These are phyloP conservation scores for Pseudohalonectria lignicola DNA, from an alignment of 2,329 filamentous ascomycete genomes.

Conservation along the genomic window DNA sequence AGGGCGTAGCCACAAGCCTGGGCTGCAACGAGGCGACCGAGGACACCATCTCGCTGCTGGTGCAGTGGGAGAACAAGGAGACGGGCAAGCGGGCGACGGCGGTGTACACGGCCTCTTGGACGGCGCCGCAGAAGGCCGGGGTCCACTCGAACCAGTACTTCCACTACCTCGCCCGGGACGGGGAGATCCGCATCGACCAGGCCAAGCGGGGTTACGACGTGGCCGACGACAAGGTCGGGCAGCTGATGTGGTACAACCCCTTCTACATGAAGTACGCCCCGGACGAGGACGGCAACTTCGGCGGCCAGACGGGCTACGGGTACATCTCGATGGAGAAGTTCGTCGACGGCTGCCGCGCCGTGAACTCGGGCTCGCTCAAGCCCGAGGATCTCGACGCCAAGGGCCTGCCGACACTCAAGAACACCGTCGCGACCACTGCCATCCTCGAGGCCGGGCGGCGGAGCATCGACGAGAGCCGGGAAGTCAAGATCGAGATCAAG, in stretches of 20 bases:
- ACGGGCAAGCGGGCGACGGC: constrained; percentile 65
- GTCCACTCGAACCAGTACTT: constrained; percentile 98
- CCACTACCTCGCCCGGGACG: constrained; percentile 77
- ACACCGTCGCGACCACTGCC: constrained; percentile 84
- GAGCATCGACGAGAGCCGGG: constrained; percentile 72
- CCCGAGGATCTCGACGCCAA: constrained; percentile 70
- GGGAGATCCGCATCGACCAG: constrained; percentile 84
- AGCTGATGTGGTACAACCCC: constrained; percentile 81
- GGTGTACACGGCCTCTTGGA: constrained; percentile 92
- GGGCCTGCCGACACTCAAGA: constrained; percentile 72
- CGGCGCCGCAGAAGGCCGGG: constrained; percentile 80
- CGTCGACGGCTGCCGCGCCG: constrained; percentile 69
- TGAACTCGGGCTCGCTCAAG: constrained; percentile 64
- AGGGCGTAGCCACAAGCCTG: constrained; percentile 65
- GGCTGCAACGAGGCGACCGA: constrained; percentile 76
- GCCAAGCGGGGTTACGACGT: constrained; percentile 88
- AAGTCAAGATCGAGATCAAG: constrained; percentile 61
- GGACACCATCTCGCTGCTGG: constrained; percentile 84
- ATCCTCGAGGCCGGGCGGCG: constrained; percentile 80
- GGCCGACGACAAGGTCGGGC: constrained; percentile 63
- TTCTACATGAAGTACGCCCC: constrained; percentile 94
- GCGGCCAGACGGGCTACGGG: constrained; percentile 81
- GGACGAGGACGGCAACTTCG: constrained; percentile 91
- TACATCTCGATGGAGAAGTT: constrained; percentile 96
- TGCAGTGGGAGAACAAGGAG: constrained; percentile 71